These are phyloP conservation scores for Camellia oleifera DNA, from an alignment of 179 eudicot genomes.

Conservation along the genomic window DNA sequence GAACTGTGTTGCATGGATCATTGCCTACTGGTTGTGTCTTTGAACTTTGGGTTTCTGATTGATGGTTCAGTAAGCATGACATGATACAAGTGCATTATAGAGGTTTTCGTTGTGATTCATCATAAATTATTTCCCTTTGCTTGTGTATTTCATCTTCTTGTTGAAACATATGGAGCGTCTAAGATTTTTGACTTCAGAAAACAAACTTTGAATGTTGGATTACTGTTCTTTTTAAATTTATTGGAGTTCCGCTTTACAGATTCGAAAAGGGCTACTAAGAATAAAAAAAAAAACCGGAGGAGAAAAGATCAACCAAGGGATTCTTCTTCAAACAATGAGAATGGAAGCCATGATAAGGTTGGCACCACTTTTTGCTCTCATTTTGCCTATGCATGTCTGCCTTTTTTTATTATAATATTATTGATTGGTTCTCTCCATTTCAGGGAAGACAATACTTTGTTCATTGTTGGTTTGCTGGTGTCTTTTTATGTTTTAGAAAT, in stretches of 20 bases:
- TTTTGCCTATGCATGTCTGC: neutral
- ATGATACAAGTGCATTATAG: neutral
- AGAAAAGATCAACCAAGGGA: slow-evolving; percentile 48
- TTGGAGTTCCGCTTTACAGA: slow-evolving; percentile 28
- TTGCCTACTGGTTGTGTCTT: neutral
- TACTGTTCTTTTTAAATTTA: neutral
- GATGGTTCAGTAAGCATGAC: neutral
- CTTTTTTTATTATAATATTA: neutral
- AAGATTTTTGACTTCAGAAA: neutral
- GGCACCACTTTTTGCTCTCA: neutral
- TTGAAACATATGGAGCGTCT: neutral
- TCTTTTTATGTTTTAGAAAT: slow-evolving; percentile 22
- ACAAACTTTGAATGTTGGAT: neutral
- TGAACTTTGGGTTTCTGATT: neutral
- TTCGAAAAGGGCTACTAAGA: slow-evolving; percentile 52
- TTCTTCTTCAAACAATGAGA: slow-evolving; percentile 38
- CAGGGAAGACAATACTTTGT: slow-evolving; percentile 1
- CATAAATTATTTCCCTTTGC: neutral
- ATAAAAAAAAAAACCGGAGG: slow-evolving; percentile 70
- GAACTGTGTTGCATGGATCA: neutral
- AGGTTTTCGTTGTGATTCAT: slow-evolving; percentile 6
- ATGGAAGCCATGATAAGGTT: slow-evolving; percentile 46
- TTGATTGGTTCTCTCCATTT: neutral
- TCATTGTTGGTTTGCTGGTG: slow-evolving; percentile 12
- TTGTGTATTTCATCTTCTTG: neutral